Evolutionary conservation across 257 asterid genomes (phyloP).

Genomic region (Rubia yunnanensis): DNA sequence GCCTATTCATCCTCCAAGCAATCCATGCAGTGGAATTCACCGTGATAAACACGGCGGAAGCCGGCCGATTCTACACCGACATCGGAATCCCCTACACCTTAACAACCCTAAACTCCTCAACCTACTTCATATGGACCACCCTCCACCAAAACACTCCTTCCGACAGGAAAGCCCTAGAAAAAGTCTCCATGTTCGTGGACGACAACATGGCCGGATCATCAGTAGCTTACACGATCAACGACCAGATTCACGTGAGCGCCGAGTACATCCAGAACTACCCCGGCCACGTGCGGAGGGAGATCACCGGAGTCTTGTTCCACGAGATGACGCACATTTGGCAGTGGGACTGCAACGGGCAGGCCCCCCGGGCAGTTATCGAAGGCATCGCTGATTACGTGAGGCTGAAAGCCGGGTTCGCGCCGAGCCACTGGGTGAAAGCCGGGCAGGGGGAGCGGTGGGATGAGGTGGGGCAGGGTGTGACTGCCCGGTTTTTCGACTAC

Average conservation of each 20-base stretch:
- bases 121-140: slow-evolving; percentile 28
- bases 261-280: slow-evolving; percentile 32
- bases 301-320: slow-evolving; percentile 56
- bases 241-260: slow-evolving; percentile 54
- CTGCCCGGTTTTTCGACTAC: slow-evolving; percentile 55
- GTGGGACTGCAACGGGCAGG: slow-evolving; percentile 45
- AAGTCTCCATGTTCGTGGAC: slow-evolving; percentile 41
- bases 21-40: slow-evolving; percentile 4
- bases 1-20: slow-evolving; percentile 11
- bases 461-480: slow-evolving; percentile 49
- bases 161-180: slow-evolving; percentile 26
- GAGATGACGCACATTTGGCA: slow-evolving; percentile 64
- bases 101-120: slow-evolving; percentile 16
- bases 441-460: slow-evolving; percentile 62
- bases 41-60: slow-evolving; percentile 29
- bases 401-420: slow-evolving; percentile 43
- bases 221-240: slow-evolving; percentile 32
- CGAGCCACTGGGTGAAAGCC: slow-evolving; percentile 53
- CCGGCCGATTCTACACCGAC: slow-evolving; percentile 28
- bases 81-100: slow-evolving; percentile 32
- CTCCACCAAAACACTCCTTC: slow-evolving; percentile 33
- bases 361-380: slow-evolving; percentile 37
- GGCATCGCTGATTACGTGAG: slow-evolving; percentile 62
- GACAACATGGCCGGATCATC: slow-evolving; percentile 54
- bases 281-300: slow-evolving; percentile 32